phyloP scores from a whole-genome alignment of 176 grass and related monocot genomes.

The Hordeum marinum region DNA sequence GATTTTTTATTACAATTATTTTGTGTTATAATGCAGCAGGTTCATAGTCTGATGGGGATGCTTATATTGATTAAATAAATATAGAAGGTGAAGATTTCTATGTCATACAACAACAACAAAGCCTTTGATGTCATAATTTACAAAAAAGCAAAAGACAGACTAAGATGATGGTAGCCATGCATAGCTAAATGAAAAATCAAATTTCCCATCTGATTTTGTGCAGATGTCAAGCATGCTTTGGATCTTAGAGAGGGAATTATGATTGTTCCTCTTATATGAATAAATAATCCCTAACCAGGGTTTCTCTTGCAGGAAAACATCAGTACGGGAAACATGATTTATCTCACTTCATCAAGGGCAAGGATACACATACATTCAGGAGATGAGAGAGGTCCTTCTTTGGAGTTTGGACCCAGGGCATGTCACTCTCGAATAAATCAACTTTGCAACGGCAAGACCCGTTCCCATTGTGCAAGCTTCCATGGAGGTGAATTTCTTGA shows the following conservation, averaged over 20 bases:
- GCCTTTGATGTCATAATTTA: not conserved
- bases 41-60: not conserved
- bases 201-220: not conserved
- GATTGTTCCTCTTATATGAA: not conserved
- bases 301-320: not conserved
- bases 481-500: not conserved
- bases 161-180: not conserved
- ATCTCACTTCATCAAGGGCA: not conserved
- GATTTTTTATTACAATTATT: not conserved
- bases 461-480: not conserved
- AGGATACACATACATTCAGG: not conserved
- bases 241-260: not conserved
- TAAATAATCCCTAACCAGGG: not conserved
- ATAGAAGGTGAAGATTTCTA: not conserved
- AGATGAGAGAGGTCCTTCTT: not conserved
- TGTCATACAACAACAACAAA: not conserved
- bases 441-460: not conserved
- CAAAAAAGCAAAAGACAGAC: not conserved
- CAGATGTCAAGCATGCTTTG: not conserved
- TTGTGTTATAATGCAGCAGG: not conserved
- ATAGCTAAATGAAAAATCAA: not conserved
- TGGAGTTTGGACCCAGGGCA: not conserved
- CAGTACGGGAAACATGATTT: not conserved
- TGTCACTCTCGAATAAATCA: not conserved
- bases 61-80: not conserved